Evolutionary conservation across 345 rosid species (phyloP).

Genomic region (Salix caprea): DNA sequence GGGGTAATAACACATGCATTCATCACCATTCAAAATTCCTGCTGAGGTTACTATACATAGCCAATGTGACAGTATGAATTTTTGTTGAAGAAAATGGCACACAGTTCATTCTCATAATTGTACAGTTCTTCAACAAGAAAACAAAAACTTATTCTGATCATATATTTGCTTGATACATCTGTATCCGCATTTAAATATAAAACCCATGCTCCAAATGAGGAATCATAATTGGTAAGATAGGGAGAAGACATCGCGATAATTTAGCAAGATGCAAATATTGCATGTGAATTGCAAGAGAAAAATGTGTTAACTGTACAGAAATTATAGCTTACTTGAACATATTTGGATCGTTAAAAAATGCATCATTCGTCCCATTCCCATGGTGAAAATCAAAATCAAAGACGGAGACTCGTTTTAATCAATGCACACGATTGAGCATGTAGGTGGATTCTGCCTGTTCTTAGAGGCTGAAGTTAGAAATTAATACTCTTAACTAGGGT

Average conservation of each 20-base stretch:
- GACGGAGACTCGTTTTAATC: slow-evolving; percentile 66
- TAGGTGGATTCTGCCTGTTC: slow-evolving; percentile 50
- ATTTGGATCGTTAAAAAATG: slow-evolving; percentile 82
- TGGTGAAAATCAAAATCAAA: slow-evolving; percentile 97
- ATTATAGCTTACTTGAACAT: slow-evolving; percentile 58
- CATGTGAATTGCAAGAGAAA: background rate
- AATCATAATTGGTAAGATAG: background rate
- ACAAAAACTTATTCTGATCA: background rate
- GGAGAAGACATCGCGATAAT: background rate
- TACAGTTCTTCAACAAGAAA: background rate
- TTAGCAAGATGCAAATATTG: background rate
- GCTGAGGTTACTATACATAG: background rate
- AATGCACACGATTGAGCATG: slow-evolving; percentile 67
- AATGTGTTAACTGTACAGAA: background rate
- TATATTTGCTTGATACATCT: background rate
- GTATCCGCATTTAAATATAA: background rate
- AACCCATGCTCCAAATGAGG: background rate
- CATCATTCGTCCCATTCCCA: slow-evolving; percentile 91
- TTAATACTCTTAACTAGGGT: background rate
- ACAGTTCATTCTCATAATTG: background rate
- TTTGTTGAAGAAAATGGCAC: background rate
- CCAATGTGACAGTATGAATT: background rate
- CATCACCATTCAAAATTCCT: background rate
- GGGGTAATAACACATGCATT: background rate
- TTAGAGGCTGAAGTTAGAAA: slow-evolving; percentile 42